phyloP scores from a whole-genome alignment of 2,329 filamentous ascomycete species.

The Pseudogymnoascus sp. region DNA sequence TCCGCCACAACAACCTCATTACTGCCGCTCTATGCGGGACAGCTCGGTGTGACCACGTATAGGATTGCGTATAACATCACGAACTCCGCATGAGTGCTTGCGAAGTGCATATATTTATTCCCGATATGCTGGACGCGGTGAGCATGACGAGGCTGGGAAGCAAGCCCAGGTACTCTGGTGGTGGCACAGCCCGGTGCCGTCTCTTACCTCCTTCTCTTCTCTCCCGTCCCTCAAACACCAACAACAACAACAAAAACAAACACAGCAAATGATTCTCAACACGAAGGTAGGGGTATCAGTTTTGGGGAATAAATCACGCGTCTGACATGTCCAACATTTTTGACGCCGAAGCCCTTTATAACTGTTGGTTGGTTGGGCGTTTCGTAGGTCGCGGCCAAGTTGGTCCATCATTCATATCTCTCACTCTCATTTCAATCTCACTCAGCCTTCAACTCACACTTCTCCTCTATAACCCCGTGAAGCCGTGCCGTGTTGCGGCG shows the following conservation, averaged over 20 bases:
- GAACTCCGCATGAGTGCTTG: not conserved
- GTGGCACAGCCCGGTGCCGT: not conserved
- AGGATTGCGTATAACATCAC: not conserved
- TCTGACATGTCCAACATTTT: not conserved
- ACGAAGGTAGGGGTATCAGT: not conserved
- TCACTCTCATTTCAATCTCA: not conserved
- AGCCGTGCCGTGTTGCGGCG: not conserved
- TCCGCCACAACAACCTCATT: not conserved
- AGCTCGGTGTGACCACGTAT: not conserved
- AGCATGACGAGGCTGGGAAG: slow-evolving; percentile 3
- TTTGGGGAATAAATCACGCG: not conserved
- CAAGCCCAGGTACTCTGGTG: not conserved
- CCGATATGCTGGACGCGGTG: not conserved
- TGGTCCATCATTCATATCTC: not conserved
- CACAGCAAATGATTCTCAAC: not conserved
- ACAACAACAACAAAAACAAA: not conserved
- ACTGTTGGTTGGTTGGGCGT: not conserved
- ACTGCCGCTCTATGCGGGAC: not conserved
- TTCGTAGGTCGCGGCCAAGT: not conserved
- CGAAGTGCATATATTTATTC: slow-evolving; percentile 3
- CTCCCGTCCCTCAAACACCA: not conserved
- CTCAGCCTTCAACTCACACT: not conserved
- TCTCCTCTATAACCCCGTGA: not conserved
- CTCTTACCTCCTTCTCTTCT: not conserved
- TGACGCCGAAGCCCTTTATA: not conserved